Base-by-base conservation (phyloP, 225 moss, liverwort and hornwort species). In the Physcomitrellopsis africana region DNA sequence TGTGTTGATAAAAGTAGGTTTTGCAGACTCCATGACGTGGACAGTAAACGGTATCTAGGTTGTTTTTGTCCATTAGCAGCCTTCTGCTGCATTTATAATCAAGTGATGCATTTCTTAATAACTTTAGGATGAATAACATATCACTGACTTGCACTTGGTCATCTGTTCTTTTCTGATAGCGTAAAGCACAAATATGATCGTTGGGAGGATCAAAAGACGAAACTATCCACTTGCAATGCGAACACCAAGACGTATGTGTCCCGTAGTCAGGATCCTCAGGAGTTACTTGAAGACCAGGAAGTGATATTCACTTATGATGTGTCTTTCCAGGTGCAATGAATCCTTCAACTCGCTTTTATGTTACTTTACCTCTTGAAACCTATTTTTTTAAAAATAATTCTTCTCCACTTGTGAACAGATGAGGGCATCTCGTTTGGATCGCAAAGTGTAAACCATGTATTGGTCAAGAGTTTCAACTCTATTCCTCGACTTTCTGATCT, bases 231-330 rank as follows among this genome's bases (percentile, higher is more conserved):
- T 16, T 92, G 90, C 70, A 76, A 88, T 74, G 82, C 92, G 1
- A 86, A 88, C 66, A 86, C 76, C 29, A 90, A 65, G 72, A 84
- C 85, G 60, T 84, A 42, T 47, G 77, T 83, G 14, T 79, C n/a
- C 43, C 63, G 59, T 26, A 67, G 71, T 26, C 82, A 86, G 49
- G 72, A 80, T 75, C 80, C 74, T 51, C 87, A 92, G 77, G 89
- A 86, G 68, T 67, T 92, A 20, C 72, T 68, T 47, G 78, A 59
- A 53, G 81, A 79, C n/a, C 27, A 79, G 66, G 78, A 80, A 51
- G 52, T 92, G 13, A 61, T 86, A n/a, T 92, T 84, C 72, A 86
- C 88, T 1, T 92, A 90, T 32, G 92, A 90, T 74, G 86, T 92
- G 8, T 56, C 80, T 26, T 92, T 87, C 60, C 70, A 80, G 80